Evolutionary conservation across 192 early-diverging fungal genomes (phyloP).

Genomic region (Umbelopsis isabellina): DNA sequence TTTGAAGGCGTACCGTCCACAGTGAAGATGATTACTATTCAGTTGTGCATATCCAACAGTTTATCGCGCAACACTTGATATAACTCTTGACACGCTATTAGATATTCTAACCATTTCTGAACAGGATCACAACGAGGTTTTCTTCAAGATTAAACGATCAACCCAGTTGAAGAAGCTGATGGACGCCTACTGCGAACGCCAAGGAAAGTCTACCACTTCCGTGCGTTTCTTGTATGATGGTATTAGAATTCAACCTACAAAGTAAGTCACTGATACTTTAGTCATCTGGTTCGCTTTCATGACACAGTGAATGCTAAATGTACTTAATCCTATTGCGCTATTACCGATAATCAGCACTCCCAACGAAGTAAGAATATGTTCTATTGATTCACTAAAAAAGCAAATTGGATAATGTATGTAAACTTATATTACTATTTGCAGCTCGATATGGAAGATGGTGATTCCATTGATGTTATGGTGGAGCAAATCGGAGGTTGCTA

Average conservation of each 20-base stretch:
- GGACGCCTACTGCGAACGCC: conserved; percentile 90
- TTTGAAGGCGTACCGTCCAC: too few relatives aligned
- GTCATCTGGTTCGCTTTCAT: not conserved
- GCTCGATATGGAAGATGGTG: conserved; percentile 95
- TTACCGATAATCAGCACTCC: conserved; percentile 66
- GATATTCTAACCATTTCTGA: not conserved
- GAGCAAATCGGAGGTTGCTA: conserved; percentile 84
- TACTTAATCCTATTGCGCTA: not conserved
- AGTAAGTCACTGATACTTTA: conserved; percentile 3
- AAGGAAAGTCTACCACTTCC: conserved; percentile 75
- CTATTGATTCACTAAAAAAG: not conserved
- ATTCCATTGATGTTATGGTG: conserved; percentile 93
- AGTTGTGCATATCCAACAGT: not conserved
- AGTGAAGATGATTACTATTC: not conserved
- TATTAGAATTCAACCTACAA: conserved; percentile 69
- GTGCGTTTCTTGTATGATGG: conserved; percentile 96
- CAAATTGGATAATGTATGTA: not conserved
- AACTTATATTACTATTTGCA: conserved; percentile 35
- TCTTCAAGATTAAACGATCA: conserved; percentile 95
- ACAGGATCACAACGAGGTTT: conserved; percentile 79
- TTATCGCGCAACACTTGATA: too few relatives aligned
- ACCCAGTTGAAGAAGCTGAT: conserved; percentile 92
- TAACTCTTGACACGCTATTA: too few relatives aligned
- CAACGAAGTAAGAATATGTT: conserved; percentile 62
- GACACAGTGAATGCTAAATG: not conserved